phyloP scores from a whole-genome alignment of 208 protist species.

The Crithidia sp. region DNA sequence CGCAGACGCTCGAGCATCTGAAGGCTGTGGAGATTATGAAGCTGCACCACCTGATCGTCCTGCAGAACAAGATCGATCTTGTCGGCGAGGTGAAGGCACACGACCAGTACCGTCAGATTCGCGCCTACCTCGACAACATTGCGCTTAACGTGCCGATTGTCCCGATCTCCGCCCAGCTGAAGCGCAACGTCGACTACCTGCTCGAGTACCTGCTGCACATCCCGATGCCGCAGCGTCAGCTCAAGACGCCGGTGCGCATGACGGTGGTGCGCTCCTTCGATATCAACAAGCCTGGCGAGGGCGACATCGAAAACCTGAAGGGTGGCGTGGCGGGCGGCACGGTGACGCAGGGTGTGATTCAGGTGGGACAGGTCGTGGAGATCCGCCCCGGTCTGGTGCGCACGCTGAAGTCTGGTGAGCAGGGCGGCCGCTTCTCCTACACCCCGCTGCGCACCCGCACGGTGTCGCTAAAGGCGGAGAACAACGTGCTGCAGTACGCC shows the following conservation, averaged over 20 bases:
- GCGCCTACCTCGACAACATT: slow-evolving; percentile 87
- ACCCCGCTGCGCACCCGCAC: slow-evolving; percentile 96
- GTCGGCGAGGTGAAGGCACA: slow-evolving; percentile 95
- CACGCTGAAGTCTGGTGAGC: slow-evolving; percentile 71
- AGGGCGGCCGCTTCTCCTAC: slow-evolving; percentile 91
- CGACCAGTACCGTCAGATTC: slow-evolving; percentile 97
- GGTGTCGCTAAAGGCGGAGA: slow-evolving; percentile 96
- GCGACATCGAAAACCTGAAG: slow-evolving; percentile 94
- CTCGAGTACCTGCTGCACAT: slow-evolving; percentile 98
- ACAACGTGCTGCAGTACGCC: slow-evolving; percentile 99
- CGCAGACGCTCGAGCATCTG: slow-evolving; percentile 95
- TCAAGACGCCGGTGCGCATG: slow-evolving; percentile 93
- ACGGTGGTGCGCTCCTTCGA: slow-evolving; percentile 99
- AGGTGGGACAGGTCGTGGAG: slow-evolving; percentile 98
- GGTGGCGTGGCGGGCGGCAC: slow-evolving; percentile 99
- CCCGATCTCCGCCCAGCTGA: slow-evolving; percentile 98
- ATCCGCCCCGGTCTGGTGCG: slow-evolving; percentile 97
- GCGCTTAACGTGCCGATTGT: slow-evolving; percentile 97
- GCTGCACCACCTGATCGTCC: slow-evolving; percentile 97
- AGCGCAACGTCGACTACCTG: slow-evolving; percentile 99
- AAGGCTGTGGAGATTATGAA: slow-evolving; percentile 99
- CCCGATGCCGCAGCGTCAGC: slow-evolving; percentile 97
- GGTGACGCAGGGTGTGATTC: slow-evolving; percentile 97
- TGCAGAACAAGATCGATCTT: slow-evolving; percentile 99
- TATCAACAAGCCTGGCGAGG: slow-evolving; percentile 99